Percentiles rank a stretch among this genome's conserved stretches.
phyloP scores from a whole-genome alignment of 2,329 filamentous ascomycete genomes.

The Cladosporium sp. region DNA sequence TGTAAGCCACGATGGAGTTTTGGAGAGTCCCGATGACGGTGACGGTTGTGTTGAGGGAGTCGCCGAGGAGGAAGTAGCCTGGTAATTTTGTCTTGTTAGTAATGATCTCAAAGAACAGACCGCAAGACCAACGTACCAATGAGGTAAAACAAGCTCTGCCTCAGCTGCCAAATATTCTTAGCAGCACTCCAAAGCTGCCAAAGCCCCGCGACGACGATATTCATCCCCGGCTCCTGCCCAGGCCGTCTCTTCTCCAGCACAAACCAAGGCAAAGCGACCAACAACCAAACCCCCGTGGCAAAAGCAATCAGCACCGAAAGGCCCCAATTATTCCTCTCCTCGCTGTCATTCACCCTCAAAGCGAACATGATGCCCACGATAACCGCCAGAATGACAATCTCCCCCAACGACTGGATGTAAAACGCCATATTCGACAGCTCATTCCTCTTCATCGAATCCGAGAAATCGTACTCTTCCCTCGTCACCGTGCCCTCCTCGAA shows the following conservation, averaged over 20 bases:
- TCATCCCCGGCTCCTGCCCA: conserved; percentile 49
- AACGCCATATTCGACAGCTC: conserved; percentile 60
- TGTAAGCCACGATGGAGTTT: conserved; percentile 60
- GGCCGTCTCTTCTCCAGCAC: conserved; percentile 59
- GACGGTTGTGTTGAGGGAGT: conserved; percentile 65
- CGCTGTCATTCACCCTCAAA: conserved; percentile 54
- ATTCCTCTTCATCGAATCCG: conserved; percentile 60
- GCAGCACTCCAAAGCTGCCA: conserved; percentile 58
- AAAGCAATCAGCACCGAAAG: conserved; percentile 62
- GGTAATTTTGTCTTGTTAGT: background rate
- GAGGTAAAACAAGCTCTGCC: conserved; percentile 62
- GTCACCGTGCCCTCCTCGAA: conserved; percentile 50
- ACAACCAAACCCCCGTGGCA: conserved; percentile 58
- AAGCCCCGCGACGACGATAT: conserved; percentile 55
- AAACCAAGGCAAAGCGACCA: conserved; percentile 64
- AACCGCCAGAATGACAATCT: conserved; percentile 59
- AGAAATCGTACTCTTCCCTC: conserved; percentile 55
- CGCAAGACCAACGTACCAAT: conserved; percentile 39
- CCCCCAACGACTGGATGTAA: conserved; percentile 58
- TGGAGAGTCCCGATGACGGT: conserved; percentile 64
- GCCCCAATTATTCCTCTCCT: conserved; percentile 61
- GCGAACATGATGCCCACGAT: conserved; percentile 62
- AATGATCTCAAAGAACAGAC: background rate
- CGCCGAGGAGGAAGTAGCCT: conserved; percentile 64
- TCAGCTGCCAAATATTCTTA: conserved; percentile 58